A percentile compares a stretch with the other conserved stretches of the same genome.
Conservation (phyloP, 495 filamentous ascomycete species). For the Talaromyces ruber region DNA sequence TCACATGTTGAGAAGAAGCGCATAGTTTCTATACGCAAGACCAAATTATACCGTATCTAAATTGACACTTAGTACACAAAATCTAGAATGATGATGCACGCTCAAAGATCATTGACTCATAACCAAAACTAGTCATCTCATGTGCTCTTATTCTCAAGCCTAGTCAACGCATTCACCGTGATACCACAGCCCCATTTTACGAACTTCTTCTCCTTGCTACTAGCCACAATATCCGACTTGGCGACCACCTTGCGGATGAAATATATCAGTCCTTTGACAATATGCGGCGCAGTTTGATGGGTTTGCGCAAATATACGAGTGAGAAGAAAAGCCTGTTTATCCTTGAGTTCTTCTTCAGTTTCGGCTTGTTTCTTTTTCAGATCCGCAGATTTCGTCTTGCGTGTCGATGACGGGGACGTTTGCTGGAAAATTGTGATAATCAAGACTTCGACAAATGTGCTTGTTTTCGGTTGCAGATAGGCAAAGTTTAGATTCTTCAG, state of each 20-base stretch:
- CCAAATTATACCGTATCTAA: no score
- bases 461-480: conserved; percentile 67
- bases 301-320: conserved; percentile 52
- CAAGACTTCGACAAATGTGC: conserved; percentile 69
- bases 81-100: not conserved
- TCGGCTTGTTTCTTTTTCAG: conserved; percentile 16
- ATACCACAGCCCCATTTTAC: conserved; percentile 66
- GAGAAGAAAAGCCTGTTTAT: conserved; percentile 35
- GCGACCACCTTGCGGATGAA: conserved; percentile 71
- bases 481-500: conserved; percentile 73
- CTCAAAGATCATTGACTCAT: not conserved
- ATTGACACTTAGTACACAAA: not conserved
- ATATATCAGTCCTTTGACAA: conserved; percentile 64
- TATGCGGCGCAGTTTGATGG: conserved; percentile 44
- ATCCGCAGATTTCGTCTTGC: conserved; percentile 8
- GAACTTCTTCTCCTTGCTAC: conserved; percentile 45
- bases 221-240: conserved; percentile 60
- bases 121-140: not conserved
- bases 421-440: conserved; percentile 66
- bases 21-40: no score
- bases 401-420: conserved; percentile 20
- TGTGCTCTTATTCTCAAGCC: conserved; percentile 22
- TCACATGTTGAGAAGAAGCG: not conserved
- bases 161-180: conserved; percentile 49
- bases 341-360: conserved; percentile 20